phyloP scores from a whole-genome alignment of 1,139 yeast genomes.

The Hemisphaericaspora xylofermentans region DNA sequence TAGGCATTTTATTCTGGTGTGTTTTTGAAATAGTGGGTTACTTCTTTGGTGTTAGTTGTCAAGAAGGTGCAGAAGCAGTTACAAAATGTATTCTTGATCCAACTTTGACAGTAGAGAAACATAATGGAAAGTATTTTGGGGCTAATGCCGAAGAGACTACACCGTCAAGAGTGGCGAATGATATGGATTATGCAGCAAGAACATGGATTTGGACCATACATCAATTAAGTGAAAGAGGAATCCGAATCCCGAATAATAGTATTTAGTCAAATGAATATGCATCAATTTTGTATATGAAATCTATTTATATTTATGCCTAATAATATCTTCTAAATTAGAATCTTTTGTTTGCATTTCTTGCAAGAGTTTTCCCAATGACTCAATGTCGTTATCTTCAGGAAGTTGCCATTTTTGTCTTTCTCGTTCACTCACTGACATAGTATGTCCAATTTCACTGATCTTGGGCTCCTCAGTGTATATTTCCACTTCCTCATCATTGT shows the following conservation, averaged over 20 bases:
- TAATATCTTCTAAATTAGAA: conserved; percentile 9
- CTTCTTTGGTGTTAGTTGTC: conserved; percentile 68
- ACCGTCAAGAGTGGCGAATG: conserved; percentile 60
- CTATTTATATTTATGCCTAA: conserved; percentile 6
- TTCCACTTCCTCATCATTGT: conserved; percentile 10
- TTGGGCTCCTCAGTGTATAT: conserved; percentile 6
- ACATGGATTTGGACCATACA: conserved; percentile 86
- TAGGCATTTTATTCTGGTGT: conserved; percentile 72
- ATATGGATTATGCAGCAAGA: conserved; percentile 61
- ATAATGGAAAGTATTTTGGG: conserved; percentile 68
- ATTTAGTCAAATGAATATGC: neutral
- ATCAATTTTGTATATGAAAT: too few species aligned
- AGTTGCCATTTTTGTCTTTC: conserved; percentile 1
- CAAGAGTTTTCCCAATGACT: conserved; percentile 9
- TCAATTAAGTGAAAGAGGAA: conserved; percentile 53
- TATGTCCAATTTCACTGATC: conserved; percentile 9
- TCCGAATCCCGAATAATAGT: conserved; percentile 19
- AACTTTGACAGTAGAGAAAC: conserved; percentile 46
- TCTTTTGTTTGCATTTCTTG: conserved; percentile 9
- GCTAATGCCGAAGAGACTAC: conserved; percentile 55
- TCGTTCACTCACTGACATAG: conserved; percentile 2
- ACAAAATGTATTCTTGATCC: conserved; percentile 64
- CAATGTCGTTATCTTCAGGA: conserved; percentile 8
- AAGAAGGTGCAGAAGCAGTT: conserved; percentile 70
- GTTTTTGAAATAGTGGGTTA: conserved; percentile 65